phyloP scores from a whole-genome alignment of 2,329 filamentous ascomycete species.

The Fusarium solani-melongenae region DNA sequence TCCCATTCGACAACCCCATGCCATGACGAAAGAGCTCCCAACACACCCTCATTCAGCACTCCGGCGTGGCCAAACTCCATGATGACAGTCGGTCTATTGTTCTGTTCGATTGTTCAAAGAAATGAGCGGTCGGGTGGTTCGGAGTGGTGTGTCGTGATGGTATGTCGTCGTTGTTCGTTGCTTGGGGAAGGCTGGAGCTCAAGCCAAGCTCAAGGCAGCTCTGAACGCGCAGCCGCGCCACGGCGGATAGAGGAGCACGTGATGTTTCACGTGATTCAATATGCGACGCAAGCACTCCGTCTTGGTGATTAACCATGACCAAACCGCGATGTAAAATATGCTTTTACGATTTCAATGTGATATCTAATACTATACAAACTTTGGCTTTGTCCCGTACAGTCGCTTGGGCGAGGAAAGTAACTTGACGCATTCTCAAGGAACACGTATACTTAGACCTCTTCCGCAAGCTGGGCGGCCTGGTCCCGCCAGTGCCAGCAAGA shows the following conservation, averaged over 20 bases:
- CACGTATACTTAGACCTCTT: conserved; percentile 10
- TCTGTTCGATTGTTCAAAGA: neutral
- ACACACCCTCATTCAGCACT: conserved; percentile 71
- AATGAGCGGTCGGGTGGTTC: conserved; percentile 1
- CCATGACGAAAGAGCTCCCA: conserved; percentile 37
- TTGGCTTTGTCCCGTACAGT: neutral
- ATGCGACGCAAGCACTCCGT: neutral
- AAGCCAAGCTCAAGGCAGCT: conserved; percentile 59
- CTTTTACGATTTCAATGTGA: neutral
- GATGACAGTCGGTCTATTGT: conserved; percentile 14
- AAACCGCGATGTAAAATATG: neutral
- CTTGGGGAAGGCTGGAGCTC: conserved; percentile 51
- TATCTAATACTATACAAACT: neutral
- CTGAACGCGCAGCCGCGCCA: conserved; percentile 55
- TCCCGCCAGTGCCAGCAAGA: conserved; percentile 37
- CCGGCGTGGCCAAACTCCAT: conserved; percentile 75
- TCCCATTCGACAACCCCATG: conserved; percentile 25
- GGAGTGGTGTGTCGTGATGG: conserved; percentile 34
- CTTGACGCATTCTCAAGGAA: neutral
- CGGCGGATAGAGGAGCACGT: conserved; percentile 27
- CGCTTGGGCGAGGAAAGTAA: neutral
- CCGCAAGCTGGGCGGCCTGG: conserved; percentile 21
- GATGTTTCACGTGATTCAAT: conserved; percentile 28
- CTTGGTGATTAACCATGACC: neutral
- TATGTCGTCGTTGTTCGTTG: conserved; percentile 41